phyloP scores from a whole-genome alignment of 768 basidiomycete genomes.

The Tephrocybe sp. region DNA sequence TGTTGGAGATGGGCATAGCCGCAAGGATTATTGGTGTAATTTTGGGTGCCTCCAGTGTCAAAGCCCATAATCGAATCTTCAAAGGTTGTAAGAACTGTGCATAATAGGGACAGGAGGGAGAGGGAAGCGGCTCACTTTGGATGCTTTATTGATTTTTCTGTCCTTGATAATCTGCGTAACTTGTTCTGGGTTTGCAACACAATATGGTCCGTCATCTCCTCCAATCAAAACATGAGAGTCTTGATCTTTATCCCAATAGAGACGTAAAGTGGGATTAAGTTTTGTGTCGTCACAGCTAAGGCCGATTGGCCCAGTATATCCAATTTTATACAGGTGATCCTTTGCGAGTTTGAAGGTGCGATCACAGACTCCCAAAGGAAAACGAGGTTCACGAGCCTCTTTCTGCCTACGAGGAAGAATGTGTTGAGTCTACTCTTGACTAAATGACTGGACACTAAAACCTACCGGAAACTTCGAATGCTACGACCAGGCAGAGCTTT shows the following conservation, averaged over 20 bases:
- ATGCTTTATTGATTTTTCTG: not conserved
- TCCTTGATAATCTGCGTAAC: not conserved
- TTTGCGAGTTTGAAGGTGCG: not conserved
- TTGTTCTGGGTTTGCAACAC: not conserved
- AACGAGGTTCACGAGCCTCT: not conserved
- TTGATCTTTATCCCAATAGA: not conserved
- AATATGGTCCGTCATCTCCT: not conserved
- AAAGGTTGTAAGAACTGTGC: not conserved
- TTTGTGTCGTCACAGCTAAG: not conserved
- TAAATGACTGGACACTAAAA: not conserved
- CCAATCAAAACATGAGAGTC: not conserved
- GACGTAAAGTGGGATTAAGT: not conserved
- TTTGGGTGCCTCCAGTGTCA: constrained; percentile 28
- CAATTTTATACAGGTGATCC: not conserved
- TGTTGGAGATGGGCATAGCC: constrained; percentile 21
- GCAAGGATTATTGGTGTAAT: constrained; percentile 31
- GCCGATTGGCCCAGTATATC: not conserved
- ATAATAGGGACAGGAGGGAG: no score
- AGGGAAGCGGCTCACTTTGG: not conserved
- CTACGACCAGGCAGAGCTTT: constrained; percentile 5
- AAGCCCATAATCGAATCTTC: constrained; percentile 29
- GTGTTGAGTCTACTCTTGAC: not conserved
- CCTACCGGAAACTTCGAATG: not conserved
- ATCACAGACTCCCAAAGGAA: not conserved
- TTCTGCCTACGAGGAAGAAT: not conserved